Evolutionary conservation across 148 eudicot species (phyloP).

Genomic region (Rhododendron mucronatum): DNA sequence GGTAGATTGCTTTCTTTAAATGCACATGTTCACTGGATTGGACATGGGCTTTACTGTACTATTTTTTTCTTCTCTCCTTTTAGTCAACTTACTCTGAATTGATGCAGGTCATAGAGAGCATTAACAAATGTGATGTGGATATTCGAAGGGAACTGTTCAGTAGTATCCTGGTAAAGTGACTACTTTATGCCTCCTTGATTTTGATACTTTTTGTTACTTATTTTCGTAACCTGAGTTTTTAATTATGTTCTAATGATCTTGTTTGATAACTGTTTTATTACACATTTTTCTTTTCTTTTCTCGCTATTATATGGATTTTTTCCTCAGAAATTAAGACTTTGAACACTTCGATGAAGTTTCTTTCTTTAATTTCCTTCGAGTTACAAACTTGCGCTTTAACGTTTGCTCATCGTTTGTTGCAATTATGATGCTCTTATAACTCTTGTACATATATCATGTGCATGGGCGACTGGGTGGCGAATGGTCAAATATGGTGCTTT

Average conservation of each 20-base stretch:
- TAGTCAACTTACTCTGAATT: slow-evolving; percentile 11
- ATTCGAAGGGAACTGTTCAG: slow-evolving; percentile 90
- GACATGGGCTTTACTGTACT: not conserved
- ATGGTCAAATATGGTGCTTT: not conserved
- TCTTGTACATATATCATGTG: not conserved
- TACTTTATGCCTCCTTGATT: not conserved
- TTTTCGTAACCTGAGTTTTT: not conserved
- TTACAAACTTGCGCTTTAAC: not conserved
- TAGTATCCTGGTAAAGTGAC: slow-evolving; percentile 71
- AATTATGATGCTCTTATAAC: not conserved
- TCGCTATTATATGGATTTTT: not conserved
- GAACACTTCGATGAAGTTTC: not conserved
- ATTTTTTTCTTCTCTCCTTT: slow-evolving; percentile 1
- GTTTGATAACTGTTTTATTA: not conserved
- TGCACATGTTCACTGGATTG: not conserved
- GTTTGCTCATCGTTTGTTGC: not conserved
- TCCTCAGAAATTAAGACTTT: not conserved
- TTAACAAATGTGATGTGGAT: slow-evolving; percentile 92
- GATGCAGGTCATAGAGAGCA: slow-evolving; percentile 88
- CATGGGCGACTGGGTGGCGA: not conserved
- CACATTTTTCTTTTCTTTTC: not conserved
- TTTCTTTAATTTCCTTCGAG: not conserved
- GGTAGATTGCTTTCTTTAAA: slow-evolving; percentile 34
- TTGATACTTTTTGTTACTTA: not conserved
- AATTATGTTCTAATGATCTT: not conserved